phyloP scores from a whole-genome alignment of 2,329 filamentous ascomycete genomes.

The Aureobasidium namibiae region DNA sequence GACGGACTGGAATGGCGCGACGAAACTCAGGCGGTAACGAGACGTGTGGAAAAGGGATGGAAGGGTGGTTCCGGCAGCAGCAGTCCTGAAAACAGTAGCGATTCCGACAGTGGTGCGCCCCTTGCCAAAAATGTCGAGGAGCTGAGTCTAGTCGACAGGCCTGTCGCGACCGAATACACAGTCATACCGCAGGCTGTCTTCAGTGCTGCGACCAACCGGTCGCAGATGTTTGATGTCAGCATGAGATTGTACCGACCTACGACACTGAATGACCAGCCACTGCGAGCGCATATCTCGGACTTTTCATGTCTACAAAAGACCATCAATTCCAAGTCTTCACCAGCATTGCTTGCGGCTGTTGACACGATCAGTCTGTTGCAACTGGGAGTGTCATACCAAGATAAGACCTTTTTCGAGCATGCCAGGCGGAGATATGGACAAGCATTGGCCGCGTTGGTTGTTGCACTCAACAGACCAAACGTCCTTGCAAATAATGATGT shows the following conservation, averaged over 20 bases:
- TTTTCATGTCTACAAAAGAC: not conserved
- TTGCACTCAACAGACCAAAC: slow-evolving; percentile 16
- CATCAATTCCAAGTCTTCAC: slow-evolving; percentile 1
- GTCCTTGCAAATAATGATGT: slow-evolving; percentile 21
- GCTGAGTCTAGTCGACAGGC: not conserved
- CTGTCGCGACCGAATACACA: not conserved
- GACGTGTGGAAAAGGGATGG: not conserved
- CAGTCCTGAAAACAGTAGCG: not conserved
- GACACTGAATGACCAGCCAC: slow-evolving; percentile 3
- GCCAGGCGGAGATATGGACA: slow-evolving; percentile 20
- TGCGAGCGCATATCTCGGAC: slow-evolving; percentile 4
- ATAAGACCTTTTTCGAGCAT: slow-evolving; percentile 19
- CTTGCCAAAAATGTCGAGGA: not conserved
- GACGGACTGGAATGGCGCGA: slow-evolving; percentile 23
- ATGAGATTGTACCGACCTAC: slow-evolving; percentile 24
- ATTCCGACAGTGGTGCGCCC: not conserved
- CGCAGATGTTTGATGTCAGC: slow-evolving; percentile 21
- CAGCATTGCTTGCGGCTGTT: slow-evolving; percentile 20
- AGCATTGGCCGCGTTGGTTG: slow-evolving; percentile 18
- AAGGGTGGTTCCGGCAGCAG: not conserved
- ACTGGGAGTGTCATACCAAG: slow-evolving; percentile 21
- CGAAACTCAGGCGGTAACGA: slow-evolving; percentile 19
- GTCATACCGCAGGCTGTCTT: slow-evolving; percentile 1
- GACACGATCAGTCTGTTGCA: slow-evolving; percentile 24
- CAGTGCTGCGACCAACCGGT: slow-evolving; percentile 14